phyloP scores from a whole-genome alignment of 176 grass and related monocot species.

The Hsuehochloa calcarea region DNA sequence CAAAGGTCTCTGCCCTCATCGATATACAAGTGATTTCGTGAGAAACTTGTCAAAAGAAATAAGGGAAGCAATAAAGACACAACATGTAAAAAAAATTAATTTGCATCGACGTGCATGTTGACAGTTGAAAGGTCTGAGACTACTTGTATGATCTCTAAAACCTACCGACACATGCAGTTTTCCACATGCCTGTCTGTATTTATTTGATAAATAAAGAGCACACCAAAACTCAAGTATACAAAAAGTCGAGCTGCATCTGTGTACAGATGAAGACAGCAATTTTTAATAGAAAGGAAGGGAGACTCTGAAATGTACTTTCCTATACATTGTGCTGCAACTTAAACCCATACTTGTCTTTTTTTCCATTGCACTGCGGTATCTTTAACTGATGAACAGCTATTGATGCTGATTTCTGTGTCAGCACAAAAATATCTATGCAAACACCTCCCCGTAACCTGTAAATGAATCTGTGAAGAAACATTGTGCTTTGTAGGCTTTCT shows the following conservation, averaged over 20 bases:
- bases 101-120: neutral
- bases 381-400: slow-evolving; percentile 25
- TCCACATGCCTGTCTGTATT: slow-evolving; percentile 27
- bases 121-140: neutral
- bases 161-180: slow-evolving; percentile 21
- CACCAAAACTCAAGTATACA: slow-evolving; percentile 20
- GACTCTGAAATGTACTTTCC: slow-evolving; percentile 34
- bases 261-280: slow-evolving; percentile 36
- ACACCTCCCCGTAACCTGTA: slow-evolving; percentile 24
- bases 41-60: slow-evolving; percentile 2
- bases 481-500: slow-evolving; percentile 21
- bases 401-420: slow-evolving; percentile 31
- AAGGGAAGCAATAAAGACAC: slow-evolving; percentile 13
- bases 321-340: slow-evolving; percentile 39
- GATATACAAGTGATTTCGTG: slow-evolving; percentile 26
- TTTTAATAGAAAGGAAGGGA: slow-evolving; percentile 29
- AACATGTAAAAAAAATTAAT: slow-evolving; percentile 16
- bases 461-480: slow-evolving; percentile 35
- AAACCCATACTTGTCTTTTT: neutral
- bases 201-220: slow-evolving; percentile 33
- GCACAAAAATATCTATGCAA: slow-evolving; percentile 28
- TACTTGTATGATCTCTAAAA: slow-evolving; percentile 17
- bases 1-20: slow-evolving; percentile 2
- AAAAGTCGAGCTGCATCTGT: slow-evolving; percentile 26
- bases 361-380: neutral